phyloP scores from a whole-genome alignment of 768 basidiomycete species.

The Lactarius evosmus region DNA sequence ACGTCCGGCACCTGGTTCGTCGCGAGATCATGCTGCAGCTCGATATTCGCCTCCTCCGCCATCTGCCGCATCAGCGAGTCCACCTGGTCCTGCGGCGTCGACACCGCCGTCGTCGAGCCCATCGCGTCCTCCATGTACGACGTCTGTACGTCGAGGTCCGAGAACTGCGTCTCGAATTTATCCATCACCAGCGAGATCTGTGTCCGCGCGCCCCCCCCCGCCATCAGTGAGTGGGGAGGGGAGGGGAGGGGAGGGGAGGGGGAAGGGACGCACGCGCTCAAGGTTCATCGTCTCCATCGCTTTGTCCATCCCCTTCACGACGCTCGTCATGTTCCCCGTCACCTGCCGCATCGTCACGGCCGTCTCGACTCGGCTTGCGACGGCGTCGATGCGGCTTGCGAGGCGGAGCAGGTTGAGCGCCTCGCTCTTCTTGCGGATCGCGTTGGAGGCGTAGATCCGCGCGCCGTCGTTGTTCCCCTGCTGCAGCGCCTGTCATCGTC shows the following conservation, averaged over 20 bases:
- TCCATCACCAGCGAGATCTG: conserved; percentile 99
- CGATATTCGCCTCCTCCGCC: conserved; percentile 95
- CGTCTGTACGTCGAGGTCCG: conserved; percentile 96
- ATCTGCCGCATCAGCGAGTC: conserved; percentile 89
- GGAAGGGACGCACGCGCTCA: conserved; percentile 64
- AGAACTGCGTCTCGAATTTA: conserved; percentile 95
- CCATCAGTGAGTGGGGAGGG: not conserved
- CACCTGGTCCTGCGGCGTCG: conserved; percentile 96
- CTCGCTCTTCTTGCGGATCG: conserved; percentile 98
- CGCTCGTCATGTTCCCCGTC: conserved; percentile 94
- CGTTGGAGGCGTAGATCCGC: conserved; percentile 96
- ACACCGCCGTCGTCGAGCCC: conserved; percentile 85
- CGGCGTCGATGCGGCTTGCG: conserved; percentile 91
- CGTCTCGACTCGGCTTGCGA: conserved; percentile 94
- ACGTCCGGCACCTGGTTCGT: conserved; percentile 65
- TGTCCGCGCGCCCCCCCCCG: too few relatives aligned
- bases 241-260: not conserved
- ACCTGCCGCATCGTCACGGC: conserved; percentile 98
- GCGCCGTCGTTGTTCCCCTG: conserved; percentile 98
- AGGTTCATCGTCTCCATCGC: conserved; percentile 99
- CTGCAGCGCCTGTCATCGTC: conserved; percentile 93
- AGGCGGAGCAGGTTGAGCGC: conserved; percentile 86
- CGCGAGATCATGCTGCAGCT: conserved; percentile 87
- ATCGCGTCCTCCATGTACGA: conserved; percentile 98
- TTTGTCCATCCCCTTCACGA: conserved; percentile 97